Evolutionary conservation across 2,329 filamentous ascomycete genomes (phyloP).

Genomic region (Fusarium beomiforme): DNA sequence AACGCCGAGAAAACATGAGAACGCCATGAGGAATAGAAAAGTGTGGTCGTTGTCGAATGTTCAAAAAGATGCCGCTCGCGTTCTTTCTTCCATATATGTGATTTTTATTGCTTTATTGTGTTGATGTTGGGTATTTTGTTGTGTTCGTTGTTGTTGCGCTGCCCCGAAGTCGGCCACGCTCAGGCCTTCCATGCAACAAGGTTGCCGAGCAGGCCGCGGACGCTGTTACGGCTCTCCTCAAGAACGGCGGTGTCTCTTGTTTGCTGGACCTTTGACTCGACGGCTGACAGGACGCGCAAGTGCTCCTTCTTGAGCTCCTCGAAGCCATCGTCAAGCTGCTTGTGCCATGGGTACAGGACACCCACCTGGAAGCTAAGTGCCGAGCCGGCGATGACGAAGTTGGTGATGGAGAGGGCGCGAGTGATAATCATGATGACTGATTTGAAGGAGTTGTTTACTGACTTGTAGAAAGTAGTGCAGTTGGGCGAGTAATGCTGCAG

Average conservation of each 20-base stretch:
- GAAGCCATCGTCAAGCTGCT: conserved; percentile 71
- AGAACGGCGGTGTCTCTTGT: conserved; percentile 17
- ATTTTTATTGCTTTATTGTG: neutral
- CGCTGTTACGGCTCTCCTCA: conserved; percentile 28
- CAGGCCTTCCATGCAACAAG: conserved; percentile 34
- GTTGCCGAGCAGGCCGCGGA: conserved; percentile 22
- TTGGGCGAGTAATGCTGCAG: neutral
- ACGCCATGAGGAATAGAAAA: conserved; percentile 16
- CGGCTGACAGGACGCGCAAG: conserved; percentile 30
- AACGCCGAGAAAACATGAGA: conserved; percentile 28
- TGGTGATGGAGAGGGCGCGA: conserved; percentile 43
- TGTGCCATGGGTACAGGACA: conserved; percentile 77
- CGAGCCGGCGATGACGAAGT: conserved; percentile 72
- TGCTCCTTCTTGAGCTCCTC: conserved; percentile 43
- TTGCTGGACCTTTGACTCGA: conserved; percentile 19
- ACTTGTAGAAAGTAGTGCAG: neutral
- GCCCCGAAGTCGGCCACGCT: conserved; percentile 33
- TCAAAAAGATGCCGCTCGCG: neutral
- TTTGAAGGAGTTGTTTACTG: neutral
- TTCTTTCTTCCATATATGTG: neutral
- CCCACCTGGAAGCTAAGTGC: conserved; percentile 75
- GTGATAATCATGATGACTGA: conserved; percentile 38
- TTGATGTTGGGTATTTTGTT: neutral
- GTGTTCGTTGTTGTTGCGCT: neutral
- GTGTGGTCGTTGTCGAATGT: neutral